Base-by-base conservation (phyloP, 164 flowering plant species). In the Pachysandra terminalis region DNA sequence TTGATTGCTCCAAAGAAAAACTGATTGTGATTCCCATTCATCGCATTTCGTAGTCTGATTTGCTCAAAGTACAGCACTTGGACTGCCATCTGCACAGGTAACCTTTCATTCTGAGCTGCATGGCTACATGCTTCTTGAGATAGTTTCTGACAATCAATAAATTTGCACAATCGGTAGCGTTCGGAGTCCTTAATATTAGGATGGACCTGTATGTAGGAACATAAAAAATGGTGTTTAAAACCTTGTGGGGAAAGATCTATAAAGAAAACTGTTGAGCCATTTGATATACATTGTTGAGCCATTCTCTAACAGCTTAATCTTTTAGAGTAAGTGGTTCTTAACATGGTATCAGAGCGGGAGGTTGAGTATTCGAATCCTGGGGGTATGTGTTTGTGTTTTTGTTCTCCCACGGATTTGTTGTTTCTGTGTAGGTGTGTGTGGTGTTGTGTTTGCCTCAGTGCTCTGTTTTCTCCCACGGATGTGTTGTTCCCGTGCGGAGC, bases 61-160 rank as follows among this genome's bases (percentile, higher is more conserved):
- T 92, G 99, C 81, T 95, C 99, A 15, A 90, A 90, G 79, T 90
- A 92, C 3, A 95, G 86, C 27, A 95, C 99, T 68, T 95, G 99
- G 27, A 95, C 97, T 13, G 98, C 94, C 93, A 88, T 89, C 65
- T 92, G 99, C 14, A 92, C 98, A 0, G 98, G 99, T 13, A 95
- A 64, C 54, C 99, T 76, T 69, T 95, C 99, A 55, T 95, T 95
- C 61, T 95, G 99, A 53, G 99, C 98, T 35, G 99, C 99, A 63
- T 95, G 99, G 75, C 94, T 92, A 81, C 99, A 95, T 12, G 97
- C 98, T 78, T 95, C 99, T 74, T 90, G 99, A 16, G 98, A 85
- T 16, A 95, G 85, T 72, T 95, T 95, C 64, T 92, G 97, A 59
- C 93, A 84, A 70, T 92, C 96, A 2, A 92, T 87, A 59, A 94